Evolutionary conservation across 2,329 filamentous ascomycete species (phyloP).

Genomic region (Penicillium sp.): DNA sequence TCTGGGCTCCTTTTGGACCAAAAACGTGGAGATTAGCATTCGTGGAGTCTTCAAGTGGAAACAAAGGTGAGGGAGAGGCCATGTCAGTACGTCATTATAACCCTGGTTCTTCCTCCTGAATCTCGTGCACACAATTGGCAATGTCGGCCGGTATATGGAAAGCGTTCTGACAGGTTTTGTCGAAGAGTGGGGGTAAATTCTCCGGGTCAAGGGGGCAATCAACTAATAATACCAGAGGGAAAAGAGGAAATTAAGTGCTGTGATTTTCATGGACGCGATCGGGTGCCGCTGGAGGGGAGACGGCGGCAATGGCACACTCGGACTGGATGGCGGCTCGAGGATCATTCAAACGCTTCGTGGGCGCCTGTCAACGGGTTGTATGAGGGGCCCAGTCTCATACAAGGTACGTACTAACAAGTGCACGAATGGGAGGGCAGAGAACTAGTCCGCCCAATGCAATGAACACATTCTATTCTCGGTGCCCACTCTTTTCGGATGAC

Average conservation of each 20-base stretch:
- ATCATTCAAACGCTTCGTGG: conserved; percentile 22
- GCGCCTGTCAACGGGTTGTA: conserved; percentile 26
- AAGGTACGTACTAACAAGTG: conserved; percentile 28
- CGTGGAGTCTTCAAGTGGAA: conserved; percentile 3
- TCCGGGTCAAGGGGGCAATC: conserved; percentile 14
- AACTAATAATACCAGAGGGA: conserved; percentile 11
- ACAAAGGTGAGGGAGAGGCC: conserved; percentile 6
- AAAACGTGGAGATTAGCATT: conserved; percentile 28
- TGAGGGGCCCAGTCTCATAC: conserved; percentile 26
- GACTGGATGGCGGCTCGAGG: conserved; percentile 25
- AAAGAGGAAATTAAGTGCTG: conserved; percentile 18
- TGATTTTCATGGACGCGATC: conserved; percentile 28
- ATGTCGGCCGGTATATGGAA: conserved; percentile 10
- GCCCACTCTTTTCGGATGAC: conserved; percentile 3
- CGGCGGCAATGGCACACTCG: conserved; percentile 22
- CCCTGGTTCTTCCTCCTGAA: conserved; percentile 2
- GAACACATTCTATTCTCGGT: background rate
- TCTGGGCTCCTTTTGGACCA: conserved; percentile 41
- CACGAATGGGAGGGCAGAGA: conserved; percentile 23
- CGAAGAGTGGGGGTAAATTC: conserved; percentile 18
- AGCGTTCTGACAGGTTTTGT: conserved; percentile 8
- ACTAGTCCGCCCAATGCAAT: conserved; percentile 10
- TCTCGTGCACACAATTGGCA: conserved; percentile 12
- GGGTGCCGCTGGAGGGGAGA: conserved; percentile 16
- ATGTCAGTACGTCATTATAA: conserved; percentile 33